Evolutionary conservation across 805 yeast species (phyloP), one percentile per base, ranked within the genome.

Genomic region (Starmerella floricola): DNA sequence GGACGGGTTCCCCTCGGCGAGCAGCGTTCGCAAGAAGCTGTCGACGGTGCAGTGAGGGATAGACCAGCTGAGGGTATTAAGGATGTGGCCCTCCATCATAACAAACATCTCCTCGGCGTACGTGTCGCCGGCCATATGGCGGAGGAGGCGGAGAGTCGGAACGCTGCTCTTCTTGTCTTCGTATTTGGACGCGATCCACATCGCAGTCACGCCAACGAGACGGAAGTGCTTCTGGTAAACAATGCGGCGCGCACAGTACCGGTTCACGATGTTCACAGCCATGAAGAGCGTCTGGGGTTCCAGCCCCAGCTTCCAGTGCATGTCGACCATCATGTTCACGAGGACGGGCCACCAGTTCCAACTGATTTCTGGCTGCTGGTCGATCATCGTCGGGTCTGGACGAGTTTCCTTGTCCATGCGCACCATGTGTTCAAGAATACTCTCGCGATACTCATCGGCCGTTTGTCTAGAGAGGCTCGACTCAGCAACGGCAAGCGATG

Each of bases 121-220:
- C 16, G 65, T 67, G 45, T 69, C 69, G 45, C 80, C 79, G 63
- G 88, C 79, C 55, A 79, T 67, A 54, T 71, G 75, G 45, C 78
- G 75, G 42, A 82, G 66, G 58, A 80, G 87, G 31, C 72, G 68
- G 42, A 80, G 65, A 52, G 81, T 71, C 32, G 91, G 91, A 36
- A 79, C 74, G 54, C 85, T 68, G 49, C 78, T 76, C 56, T 87
- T 69, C 59, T 78, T 78, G 45, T 82, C 81, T 57, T 74, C 77
- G 15, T 78, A 69, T 59, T 86, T 86, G 18, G 93, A 76, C 6
- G 94, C 82, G 31, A 86, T 71, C 95, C 95, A 86, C 27, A 86
- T 64, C 47, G 95, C 84, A 8, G 95, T 83, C 46, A 91, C 79
- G 33, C 88, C 82, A n/a, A 86, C 87, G 34, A 86, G 69, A 60